Evolutionary conservation across 805 yeast species (phyloP).

Genomic region (Lipomyces spencermartinsiae): DNA sequence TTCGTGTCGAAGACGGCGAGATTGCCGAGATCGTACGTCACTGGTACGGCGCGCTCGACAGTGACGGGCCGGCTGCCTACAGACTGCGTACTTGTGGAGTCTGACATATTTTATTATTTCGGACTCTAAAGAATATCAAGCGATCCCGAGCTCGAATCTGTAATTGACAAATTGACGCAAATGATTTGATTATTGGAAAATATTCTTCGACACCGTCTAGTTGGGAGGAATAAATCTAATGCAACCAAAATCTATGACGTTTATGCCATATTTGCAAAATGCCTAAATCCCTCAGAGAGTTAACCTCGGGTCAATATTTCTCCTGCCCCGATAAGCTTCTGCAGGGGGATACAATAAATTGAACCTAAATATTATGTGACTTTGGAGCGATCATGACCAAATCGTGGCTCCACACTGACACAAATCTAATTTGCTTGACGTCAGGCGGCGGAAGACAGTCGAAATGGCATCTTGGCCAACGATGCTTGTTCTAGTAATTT

Average conservation of each 20-base stretch:
- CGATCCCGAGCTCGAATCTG: neutral
- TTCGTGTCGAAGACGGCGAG: conserved; percentile 88
- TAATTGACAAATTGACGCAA: neutral
- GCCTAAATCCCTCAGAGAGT: too few relatives aligned
- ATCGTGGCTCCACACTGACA: too few relatives aligned
- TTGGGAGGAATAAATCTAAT: neutral
- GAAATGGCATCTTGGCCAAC: too few relatives aligned
- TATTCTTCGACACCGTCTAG: neutral
- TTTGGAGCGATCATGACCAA: too few relatives aligned
- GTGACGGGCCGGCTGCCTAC: conserved; percentile 64
- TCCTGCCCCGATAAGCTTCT: neutral
- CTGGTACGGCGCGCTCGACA: conserved; percentile 91
- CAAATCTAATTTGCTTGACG: too few relatives aligned
- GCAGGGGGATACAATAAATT: neutral
- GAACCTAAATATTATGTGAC: neutral
- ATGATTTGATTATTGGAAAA: neutral
- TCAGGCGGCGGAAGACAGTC: too few relatives aligned
- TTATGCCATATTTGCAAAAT: neutral
- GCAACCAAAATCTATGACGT: neutral
- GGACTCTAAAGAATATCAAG: neutral
- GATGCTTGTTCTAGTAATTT: too few relatives aligned
- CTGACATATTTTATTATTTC: neutral
- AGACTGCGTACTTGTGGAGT: conserved; percentile 10
- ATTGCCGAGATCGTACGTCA: conserved; percentile 86
- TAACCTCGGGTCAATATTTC: neutral